Evolutionary conservation across 148 eudicot species (phyloP), one percentile per base, ranked within the genome.

Genomic region (Arbutus unedo): DNA sequence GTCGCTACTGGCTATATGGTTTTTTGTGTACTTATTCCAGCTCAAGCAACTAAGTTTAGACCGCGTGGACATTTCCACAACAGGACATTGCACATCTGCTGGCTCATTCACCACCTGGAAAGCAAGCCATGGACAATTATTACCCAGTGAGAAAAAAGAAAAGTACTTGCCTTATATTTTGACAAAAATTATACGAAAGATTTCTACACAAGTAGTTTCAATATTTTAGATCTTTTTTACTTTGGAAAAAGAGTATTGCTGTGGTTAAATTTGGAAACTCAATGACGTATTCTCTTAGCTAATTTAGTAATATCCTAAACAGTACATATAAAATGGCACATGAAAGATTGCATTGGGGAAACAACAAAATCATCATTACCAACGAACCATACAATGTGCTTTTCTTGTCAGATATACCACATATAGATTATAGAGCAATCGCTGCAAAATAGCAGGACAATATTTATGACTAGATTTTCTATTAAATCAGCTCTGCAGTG

Each of bases 1-100:
- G 86, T 92, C 93, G 82, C 95, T 92, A 80, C 95, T 92, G 41
- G 95, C 95, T 80, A 92, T 89, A 80, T 92, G 91, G 82, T 91
- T 92, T 81, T 92, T 92, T 3, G 91, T 85, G 84, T 86, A 89
- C 88, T 91, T 92, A 82, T 92, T 92, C 95, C 95, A 92, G 83
- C 95, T 92, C 82, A 92, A 87, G 87, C 92, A 92, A 86, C 95
- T 92, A 57, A 92, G 91, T 84, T 92, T 92, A 49, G 91, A 92
- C 83, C 88, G 82, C 55, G 93, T 89, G 31, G 95, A 88, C 89
- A 92, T 89, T 86, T 92, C 95, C 87, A 88, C 95, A 71, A 91
- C 93, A 85, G 95, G 93, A 70, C 91, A 89, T 82, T 92, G 95
- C 4, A 84, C 83, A 21, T 91, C 93, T 79, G 92, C 88, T 78